Base-by-base conservation (phyloP, 805 yeast genomes). In the Saturnispora gosingensis region DNA sequence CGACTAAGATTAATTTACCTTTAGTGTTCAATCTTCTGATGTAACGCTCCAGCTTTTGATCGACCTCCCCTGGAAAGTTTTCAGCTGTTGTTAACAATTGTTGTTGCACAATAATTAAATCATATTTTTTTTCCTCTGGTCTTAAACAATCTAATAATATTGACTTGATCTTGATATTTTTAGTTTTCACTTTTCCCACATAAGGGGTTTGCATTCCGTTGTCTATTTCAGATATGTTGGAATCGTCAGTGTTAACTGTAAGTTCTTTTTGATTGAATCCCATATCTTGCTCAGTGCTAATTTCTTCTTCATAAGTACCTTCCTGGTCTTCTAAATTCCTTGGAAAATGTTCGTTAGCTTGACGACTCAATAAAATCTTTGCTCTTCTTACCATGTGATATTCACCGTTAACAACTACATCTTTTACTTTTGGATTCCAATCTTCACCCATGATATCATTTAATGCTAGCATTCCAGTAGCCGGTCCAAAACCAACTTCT, bases 401-500 rank as follows among this genome's bases (percentile, higher is more conserved):
- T 40, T 78, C 67, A 1, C 96, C 93, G 18, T 82, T 71, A 16
- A 90, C 75, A 24, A 83, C 85, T 0, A 86, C 81, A 39, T 87
- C 88, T 59, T 87, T 87, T 13, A 71, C 69, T 18, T 68, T 69
- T 0, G 95, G 88, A 18, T 67, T 64, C 68, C 77, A 85, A 0
- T 75, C 75, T 2, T 74, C 74, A 0, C 86, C 89, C 81, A 88
- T 79, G 1, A 90, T 59, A 60, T 89, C 96, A 61, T 90, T 88
- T 49, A 89, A 70, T 0, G 95, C 98, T 15, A 90, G 68, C 72
- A 93, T 81, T 2, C 97, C 97, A 0, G 95, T 83, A 2, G 88
- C 91, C 1, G 99, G 98, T 0, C 99, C 98, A 62, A 76, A 82
- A 0, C 96, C 91, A 13, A 88, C 78, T 61, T 88, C 95, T 47